phyloP scores from a whole-genome alignment of 768 basidiomycete species.

The Russula dissimulans region DNA sequence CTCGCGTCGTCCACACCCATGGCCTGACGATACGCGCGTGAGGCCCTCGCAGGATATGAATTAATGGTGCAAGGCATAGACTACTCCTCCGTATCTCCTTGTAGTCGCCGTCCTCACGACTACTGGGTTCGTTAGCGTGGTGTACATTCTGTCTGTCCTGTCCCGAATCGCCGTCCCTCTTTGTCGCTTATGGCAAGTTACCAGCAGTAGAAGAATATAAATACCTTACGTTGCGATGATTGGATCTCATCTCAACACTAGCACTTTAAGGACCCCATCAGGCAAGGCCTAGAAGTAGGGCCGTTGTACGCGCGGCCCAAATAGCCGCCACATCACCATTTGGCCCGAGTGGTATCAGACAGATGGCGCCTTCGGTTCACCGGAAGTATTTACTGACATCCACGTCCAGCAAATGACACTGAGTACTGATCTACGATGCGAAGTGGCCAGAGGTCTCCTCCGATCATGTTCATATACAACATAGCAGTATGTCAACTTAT shows the following conservation, averaged over 20 bases:
- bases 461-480: too few species aligned
- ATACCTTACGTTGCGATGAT: background rate
- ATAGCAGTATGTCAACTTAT: too few species aligned
- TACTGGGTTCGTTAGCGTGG: constrained; percentile 21
- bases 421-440: background rate
- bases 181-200: background rate
- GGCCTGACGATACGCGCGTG: constrained; percentile 11
- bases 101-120: constrained; percentile 13
- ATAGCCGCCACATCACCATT: too few species aligned
- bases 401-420: background rate
- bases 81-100: constrained; percentile 21
- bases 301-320: background rate
- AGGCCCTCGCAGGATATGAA: constrained; percentile 22
- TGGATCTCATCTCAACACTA: background rate
- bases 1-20: constrained; percentile 9
- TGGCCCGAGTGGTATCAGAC: too few species aligned
- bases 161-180: background rate
- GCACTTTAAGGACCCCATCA: background rate
- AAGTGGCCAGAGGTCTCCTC: too few species aligned
- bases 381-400: background rate
- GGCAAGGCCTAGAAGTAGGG: background rate
- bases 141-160: constrained; percentile 14
- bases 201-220: too few species aligned
- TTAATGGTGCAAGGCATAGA: constrained; percentile 22
- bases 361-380: too few species aligned